These are phyloP conservation scores for Wallacemonas sp. DNA, from an alignment of 208 protist species.

Conservation along the genomic window DNA sequence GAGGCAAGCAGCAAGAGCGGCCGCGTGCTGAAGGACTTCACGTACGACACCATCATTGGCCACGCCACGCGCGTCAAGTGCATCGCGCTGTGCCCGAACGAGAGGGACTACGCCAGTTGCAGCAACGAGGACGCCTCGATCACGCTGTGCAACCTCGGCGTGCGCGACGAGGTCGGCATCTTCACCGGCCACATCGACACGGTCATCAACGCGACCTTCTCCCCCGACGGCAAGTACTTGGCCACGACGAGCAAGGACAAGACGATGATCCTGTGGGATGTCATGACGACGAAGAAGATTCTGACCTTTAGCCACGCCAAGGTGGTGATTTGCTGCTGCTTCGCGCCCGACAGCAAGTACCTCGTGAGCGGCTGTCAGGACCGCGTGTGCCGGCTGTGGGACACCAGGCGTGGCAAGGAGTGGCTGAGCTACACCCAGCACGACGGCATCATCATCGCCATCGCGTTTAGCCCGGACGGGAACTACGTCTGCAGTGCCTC, in stretches of 20 bases:
- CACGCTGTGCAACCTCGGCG: conserved; percentile 48
- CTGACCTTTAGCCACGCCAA: conserved; percentile 75
- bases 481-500: conserved; percentile 73
- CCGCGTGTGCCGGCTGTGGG: conserved; percentile 86
- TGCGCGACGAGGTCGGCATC: conserved; percentile 71
- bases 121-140: conserved; percentile 85
- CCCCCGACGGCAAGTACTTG: conserved; percentile 85
- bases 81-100: conserved; percentile 66
- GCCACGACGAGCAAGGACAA: conserved; percentile 89
- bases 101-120: conserved; percentile 82
- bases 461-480: conserved; percentile 82
- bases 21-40: conserved; percentile 42
- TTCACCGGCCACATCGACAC: conserved; percentile 88
- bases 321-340: conserved; percentile 90
- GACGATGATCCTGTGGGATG: conserved; percentile 90
- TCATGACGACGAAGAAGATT: conserved; percentile 74
- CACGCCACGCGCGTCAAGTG: conserved; percentile 87
- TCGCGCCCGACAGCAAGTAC: conserved; percentile 81
- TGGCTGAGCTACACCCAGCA: conserved; percentile 67
- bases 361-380: conserved; percentile 89
- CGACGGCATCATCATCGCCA: conserved; percentile 83
- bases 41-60: conserved; percentile 38
- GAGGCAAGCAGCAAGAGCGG: conserved; percentile 6
- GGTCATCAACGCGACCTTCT: conserved; percentile 80
- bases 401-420: conserved; percentile 65